Base-by-base conservation (phyloP, 352 stramenopile species). In the Pythium guiyangense region DNA sequence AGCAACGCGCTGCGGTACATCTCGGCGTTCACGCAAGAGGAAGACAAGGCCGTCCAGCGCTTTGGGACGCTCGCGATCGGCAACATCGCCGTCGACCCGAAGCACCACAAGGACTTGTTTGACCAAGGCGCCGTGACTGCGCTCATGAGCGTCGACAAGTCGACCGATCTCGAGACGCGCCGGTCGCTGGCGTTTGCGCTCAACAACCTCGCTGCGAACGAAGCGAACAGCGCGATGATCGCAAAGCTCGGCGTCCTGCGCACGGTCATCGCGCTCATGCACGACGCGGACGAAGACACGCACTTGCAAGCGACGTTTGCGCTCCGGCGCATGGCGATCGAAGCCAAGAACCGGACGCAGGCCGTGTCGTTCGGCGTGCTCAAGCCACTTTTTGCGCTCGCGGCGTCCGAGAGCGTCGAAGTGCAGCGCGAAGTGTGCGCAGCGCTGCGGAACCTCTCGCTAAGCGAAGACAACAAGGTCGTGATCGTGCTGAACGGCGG, bases 401-500 rank as follows among this genome's bases (percentile, higher is more conserved):
- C 90, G 5, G 68, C 71, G 18, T 88, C 69, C 26, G 84, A 97
- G 45, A 94, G 79, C 61, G 68, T 98, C 46, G 95, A 99, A 61
- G 88, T 98, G 14, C 84, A 96, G 54, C 79, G 92, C 0, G 93
- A 98, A 62, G 86, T 97, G n/a, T 96, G 89, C 47, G 90, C 91
- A 2, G 86, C 92, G 26, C 67, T 98, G 26, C 83, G 92, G 0
- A 98, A 98, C 61, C 57, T 98, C 1, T 96, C 84, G 46, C 63
- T 98, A 5, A 94, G 79, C 49, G 91, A 97, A 66, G 78, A 96
- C 59, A 97, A 96, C 67, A 98, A 98, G 59, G 78, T 97, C 22
- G 80, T 84, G 42, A 96, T 98, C 22, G 83, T 98, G 29, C 69
- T 92, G 0, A 80, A 90, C 12, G 90, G 90, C 6, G 89, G 73